Evolutionary conservation across 306 rosid species (phyloP), one percentile per base, ranked within the genome.

Genomic region (Begonia fuchsioides): DNA sequence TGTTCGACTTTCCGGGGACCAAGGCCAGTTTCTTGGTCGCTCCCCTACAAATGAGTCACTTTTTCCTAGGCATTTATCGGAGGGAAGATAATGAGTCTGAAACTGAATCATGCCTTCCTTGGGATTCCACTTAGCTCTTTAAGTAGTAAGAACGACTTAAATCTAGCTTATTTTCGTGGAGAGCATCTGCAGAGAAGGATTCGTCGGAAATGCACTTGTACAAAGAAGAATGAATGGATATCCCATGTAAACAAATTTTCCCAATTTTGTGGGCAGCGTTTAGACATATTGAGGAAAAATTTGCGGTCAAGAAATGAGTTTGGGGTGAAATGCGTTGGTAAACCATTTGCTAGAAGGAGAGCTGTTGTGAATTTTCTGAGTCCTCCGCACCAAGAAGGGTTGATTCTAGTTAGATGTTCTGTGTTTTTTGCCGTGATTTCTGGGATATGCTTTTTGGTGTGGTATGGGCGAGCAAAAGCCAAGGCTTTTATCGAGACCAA

Each of bases 381-480:
- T 18, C 64, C 78, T 54, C 43, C 75, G 66, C 75, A 77, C 90
- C 69, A 79, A n/a, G 87, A 84, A 57, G 87, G 92, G 52, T 47
- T 90, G 46, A 52, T 90, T 70, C 59, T 84, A 8, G 6, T 90
- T 32, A 78, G 97, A 66, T 86, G 86, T 41, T 78, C 80, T 67
- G 75, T 80, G 43, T 75, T 68, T 58, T 60, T 66, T 40, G 79
- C 74, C 17, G 84, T 79, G 63, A 46, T 84, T 32, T 90, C 84
- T 61, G 95, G 95, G 41, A 39, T 74, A 14, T 84, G 90, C 67
- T 50, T 90, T 14, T 55, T 90, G 73, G 71, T 73, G 16, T 84
- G 93, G 97, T 79, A 78, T 65, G 93, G 93, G 17, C 69, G 72
- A 59, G 61, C 65, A 49, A 81, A 75, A 63, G 83, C 83, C 50